Base-by-base conservation (phyloP, 306 rosid genomes). In the Dryas alaskensis region DNA sequence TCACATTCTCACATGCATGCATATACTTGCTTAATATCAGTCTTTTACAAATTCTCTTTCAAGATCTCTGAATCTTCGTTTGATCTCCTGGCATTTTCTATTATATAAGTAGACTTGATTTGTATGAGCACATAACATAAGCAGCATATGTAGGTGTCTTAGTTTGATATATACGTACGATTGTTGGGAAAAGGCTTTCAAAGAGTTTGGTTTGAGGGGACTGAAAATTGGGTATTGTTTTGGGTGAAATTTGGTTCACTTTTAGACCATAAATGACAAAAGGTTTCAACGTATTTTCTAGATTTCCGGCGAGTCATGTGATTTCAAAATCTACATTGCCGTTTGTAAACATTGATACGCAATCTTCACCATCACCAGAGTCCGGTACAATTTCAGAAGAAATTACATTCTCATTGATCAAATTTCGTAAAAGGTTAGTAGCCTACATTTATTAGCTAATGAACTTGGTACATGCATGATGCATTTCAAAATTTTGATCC, bases 351-450 rank as follows among this genome's bases (percentile, higher is more conserved):
- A 66, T 68, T 44, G 62, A 6, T 27, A 73, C 88, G 6, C 66
- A 61, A 50, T 87, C 92, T 50, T 65, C 74, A 0, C 84, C 86
- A 0, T 85, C 89, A 7, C 83, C 79, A 3, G 90, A 85, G 69
- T 82, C 80, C 40, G 73, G 69, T 60, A 85, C 80, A 0, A 67
- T 87, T 44, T 89, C 91, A 69, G 22, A 85, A 75, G 77, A 31
- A 31, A 31, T 89, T 73, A 73, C 83, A 19, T 27, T 85, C 7
- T 83, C 88, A 1, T 70, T 86, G 40, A 85, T 80, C 74, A 92
- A 84, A 75, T 92, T 92, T 57, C 88, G 91, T 58, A 89, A 89
- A 88, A 89, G 94, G 97, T 78, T 65, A 0, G 47, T 67, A 13
- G 6, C 43, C 43, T 43, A 10, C 43, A 27, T 65, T 1, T 37